Evolutionary conservation across 1,139 yeast genomes (phyloP).

Genomic region (Suhomyces choctaworum): DNA sequence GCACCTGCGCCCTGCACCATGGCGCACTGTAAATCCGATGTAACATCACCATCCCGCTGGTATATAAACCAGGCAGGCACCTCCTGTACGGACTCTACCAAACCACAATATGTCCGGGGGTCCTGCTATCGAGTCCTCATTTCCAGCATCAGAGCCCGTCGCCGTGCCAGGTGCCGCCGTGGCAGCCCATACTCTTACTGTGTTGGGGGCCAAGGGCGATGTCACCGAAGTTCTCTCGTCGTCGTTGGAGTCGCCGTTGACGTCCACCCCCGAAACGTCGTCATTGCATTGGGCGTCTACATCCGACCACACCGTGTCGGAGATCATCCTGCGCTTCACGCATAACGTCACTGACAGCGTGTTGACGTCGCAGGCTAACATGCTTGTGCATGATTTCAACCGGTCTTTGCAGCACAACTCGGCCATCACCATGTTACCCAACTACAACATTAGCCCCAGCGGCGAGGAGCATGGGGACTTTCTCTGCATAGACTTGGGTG

Average conservation of each 20-base stretch:
- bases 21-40: constrained; percentile 7
- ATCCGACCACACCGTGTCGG: constrained; percentile 5
- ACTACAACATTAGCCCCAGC: constrained; percentile 41
- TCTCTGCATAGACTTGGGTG: constrained; percentile 56
- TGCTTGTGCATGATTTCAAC: constrained; percentile 23
- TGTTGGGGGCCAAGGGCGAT: background rate
- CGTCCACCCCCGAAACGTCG: constrained; percentile 8
- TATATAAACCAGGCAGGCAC: constrained; percentile 3
- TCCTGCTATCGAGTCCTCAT: background rate
- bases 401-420: constrained; percentile 33
- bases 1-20: constrained; percentile 2
- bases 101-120: constrained; percentile 8
- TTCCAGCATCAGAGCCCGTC: background rate
- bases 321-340: constrained; percentile 10
- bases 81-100: background rate
- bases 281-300: constrained; percentile 5
- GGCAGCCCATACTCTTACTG: constrained; percentile 1
- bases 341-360: constrained; percentile 15
- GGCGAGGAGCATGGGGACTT: constrained; percentile 46
- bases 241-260: constrained; percentile 9
- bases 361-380: constrained; percentile 15
- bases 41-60: constrained; percentile 9
- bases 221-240: constrained; percentile 4
- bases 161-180: background rate
- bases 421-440: constrained; percentile 49